Conservation (phyloP, 331 rosid species). For the Pyracantha coccinea region DNA sequence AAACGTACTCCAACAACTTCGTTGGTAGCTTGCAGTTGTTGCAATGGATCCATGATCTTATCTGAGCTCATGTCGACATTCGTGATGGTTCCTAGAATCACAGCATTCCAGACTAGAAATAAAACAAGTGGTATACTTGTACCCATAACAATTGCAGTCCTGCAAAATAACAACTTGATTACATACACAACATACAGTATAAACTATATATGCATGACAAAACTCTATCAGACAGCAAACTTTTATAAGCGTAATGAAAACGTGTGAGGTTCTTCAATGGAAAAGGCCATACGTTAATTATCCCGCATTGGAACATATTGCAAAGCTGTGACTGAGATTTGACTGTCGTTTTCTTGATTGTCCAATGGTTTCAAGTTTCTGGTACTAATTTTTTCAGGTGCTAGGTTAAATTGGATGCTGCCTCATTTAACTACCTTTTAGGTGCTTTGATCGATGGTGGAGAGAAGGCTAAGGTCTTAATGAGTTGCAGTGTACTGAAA, state of each 20-base stretch:
- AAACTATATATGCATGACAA: background rate
- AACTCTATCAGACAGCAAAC: background rate
- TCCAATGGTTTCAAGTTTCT: background rate
- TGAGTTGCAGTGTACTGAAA: too few species aligned
- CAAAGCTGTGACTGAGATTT: background rate
- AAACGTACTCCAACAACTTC: conserved; percentile 63
- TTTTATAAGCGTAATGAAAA: background rate
- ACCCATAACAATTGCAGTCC: conserved; percentile 66
- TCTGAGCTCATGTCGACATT: conserved; percentile 40
- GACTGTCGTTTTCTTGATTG: background rate
- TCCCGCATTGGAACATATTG: background rate
- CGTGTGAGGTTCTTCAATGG: background rate
- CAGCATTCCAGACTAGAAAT: conserved; percentile 76
- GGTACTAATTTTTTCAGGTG: background rate
- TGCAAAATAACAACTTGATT: conserved; percentile 18
- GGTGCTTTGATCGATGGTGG: background rate
- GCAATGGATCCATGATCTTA: conserved; percentile 42
- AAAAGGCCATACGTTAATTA: background rate
- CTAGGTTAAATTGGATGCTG: background rate
- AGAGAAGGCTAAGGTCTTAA: background rate
- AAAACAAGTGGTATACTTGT: conserved; percentile 61
- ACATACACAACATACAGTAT: background rate
- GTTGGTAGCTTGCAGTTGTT: conserved; percentile 46
- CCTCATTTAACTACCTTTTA: background rate
- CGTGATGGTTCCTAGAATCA: conserved; percentile 59